Evolutionary conservation across 805 yeast species (phyloP).

Genomic region (Kluyveromyces nonfermentans): DNA sequence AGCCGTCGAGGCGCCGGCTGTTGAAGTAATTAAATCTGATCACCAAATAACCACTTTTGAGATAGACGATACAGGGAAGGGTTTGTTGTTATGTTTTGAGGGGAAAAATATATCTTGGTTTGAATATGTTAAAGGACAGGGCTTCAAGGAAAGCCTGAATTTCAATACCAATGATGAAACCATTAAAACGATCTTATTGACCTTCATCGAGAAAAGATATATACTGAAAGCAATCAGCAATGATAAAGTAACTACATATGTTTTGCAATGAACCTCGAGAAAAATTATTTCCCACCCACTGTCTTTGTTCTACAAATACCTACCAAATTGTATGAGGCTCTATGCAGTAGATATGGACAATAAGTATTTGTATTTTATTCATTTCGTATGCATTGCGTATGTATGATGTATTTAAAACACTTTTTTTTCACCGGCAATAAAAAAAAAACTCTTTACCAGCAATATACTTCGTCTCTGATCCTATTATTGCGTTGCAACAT

Average conservation of each 20-base stretch:
- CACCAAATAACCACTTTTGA: slow-evolving; percentile 3
- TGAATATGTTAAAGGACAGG: neutral
- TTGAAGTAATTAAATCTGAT: slow-evolving; percentile 7
- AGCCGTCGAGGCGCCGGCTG: slow-evolving; percentile 14
- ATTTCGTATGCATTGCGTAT: neutral
- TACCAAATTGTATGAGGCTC: no score
- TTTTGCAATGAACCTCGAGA: neutral
- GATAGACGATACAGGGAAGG: slow-evolving; percentile 6
- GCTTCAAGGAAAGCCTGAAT: neutral
- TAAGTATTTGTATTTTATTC: no score
- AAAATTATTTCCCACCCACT: no score
- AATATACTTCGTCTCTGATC: no score
- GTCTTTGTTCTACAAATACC: no score
- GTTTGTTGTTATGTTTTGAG: neutral
- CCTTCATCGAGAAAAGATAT: neutral
- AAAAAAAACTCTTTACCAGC: no score
- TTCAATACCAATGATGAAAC: neutral
- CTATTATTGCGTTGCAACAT: neutral
- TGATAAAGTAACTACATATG: neutral
- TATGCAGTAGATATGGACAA: no score
- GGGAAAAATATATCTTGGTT: neutral
- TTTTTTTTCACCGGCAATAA: no score
- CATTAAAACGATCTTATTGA: neutral
- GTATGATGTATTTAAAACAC: neutral
- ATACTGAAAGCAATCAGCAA: neutral